These are phyloP conservation scores for Sporothrix pallida DNA, from an alignment of 2,329 filamentous ascomycete genomes.

Conservation along the genomic window DNA sequence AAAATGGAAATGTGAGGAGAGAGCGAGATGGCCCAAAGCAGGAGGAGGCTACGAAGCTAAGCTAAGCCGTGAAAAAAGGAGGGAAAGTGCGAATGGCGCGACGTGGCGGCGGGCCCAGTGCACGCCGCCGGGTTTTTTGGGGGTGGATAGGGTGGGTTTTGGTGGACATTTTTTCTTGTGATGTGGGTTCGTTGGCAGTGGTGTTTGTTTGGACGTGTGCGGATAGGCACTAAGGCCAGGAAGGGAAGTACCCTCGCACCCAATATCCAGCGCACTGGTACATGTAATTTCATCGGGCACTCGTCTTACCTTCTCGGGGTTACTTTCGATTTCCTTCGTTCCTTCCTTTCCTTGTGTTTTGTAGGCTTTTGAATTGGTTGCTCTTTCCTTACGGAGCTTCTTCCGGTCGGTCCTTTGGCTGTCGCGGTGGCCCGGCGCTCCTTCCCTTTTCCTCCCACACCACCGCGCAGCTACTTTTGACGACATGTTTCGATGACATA, in stretches of 20 bases:
- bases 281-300: slow-evolving; percentile 2
- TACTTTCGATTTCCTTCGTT: slow-evolving; percentile 2
- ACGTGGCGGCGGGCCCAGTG: slow-evolving; percentile 26
- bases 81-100: slow-evolving; percentile 26
- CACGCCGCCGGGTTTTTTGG: slow-evolving; percentile 7
- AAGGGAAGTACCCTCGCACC: background rate
- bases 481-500: background rate
- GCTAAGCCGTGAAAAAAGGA: slow-evolving; percentile 18
- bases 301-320: background rate
- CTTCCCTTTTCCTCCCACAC: slow-evolving; percentile 17
- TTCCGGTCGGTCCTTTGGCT: slow-evolving; percentile 10
- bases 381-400: slow-evolving; percentile 5
- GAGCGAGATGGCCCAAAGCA: background rate
- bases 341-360: slow-evolving; percentile 1
- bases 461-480: background rate
- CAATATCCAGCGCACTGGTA: background rate
- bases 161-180: slow-evolving; percentile 6
- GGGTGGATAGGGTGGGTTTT: background rate
- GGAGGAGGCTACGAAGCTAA: slow-evolving; percentile 4
- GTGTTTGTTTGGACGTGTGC: background rate
- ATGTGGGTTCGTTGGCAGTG: background rate
- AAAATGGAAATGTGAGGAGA: slow-evolving; percentile 5
- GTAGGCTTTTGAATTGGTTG: background rate
- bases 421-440: slow-evolving; percentile 10
- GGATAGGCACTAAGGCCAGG: background rate